phyloP scores from a whole-genome alignment of 106 monocot species.

The Vanilla planifolia region DNA sequence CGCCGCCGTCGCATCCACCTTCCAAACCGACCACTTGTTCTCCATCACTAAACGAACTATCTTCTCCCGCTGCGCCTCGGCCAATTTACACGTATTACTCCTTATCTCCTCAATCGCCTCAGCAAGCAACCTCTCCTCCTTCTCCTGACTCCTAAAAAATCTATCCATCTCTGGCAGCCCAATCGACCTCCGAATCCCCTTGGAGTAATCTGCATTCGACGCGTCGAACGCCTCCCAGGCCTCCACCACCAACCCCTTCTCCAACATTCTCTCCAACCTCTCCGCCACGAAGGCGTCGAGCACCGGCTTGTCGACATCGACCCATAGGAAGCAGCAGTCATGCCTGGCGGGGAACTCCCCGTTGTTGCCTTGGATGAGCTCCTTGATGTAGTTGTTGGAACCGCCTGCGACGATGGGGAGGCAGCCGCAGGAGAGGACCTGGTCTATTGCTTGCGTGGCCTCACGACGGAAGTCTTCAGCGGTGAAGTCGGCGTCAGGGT shows the following conservation, averaged over 20 bases:
- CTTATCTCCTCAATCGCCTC: conserved; percentile 47
- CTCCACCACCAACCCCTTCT: conserved; percentile 44
- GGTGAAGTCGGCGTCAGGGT: conserved; percentile 44
- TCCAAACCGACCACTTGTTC: conserved; percentile 28
- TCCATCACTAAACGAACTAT: conserved; percentile 23
- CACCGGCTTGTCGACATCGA: conserved; percentile 25
- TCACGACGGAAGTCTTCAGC: conserved; percentile 29
- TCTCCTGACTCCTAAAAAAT: conserved; percentile 23
- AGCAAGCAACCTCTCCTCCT: conserved; percentile 13
- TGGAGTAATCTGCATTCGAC: conserved; percentile 16
- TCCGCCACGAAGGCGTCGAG: conserved; percentile 19
- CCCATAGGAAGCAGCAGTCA: conserved; percentile 47
- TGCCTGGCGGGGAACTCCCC: conserved; percentile 22
- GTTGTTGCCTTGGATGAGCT: conserved; percentile 27
- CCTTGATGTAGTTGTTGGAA: conserved; percentile 63
- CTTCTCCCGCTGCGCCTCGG: conserved; percentile 33
- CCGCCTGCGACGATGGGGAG: conserved; percentile 66
- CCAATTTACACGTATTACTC: conserved; percentile 40
- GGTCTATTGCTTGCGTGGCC: conserved; percentile 15
- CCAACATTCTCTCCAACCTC: conserved; percentile 43
- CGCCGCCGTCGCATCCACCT: conserved; percentile 42
- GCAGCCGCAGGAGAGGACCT: conserved; percentile 25
- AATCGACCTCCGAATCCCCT: conserved; percentile 34
- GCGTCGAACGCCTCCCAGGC: conserved; percentile 25
- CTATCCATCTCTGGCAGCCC: conserved; percentile 49